Conservation (phyloP, 2,329 filamentous ascomycete genomes). For the Cladophialophora carrionii region DNA sequence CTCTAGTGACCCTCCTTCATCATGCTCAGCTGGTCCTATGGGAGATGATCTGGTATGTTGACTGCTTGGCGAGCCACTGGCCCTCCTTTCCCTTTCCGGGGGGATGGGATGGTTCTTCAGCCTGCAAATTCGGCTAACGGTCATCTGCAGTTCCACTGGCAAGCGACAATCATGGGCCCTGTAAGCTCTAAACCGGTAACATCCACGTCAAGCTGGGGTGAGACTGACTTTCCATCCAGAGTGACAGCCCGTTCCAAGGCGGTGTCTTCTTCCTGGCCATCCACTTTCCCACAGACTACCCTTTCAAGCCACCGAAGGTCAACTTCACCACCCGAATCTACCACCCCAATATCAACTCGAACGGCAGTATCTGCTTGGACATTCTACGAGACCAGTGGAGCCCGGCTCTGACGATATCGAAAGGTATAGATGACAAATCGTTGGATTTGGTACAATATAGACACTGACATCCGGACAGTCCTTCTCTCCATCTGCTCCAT, state of each 20-base stretch:
- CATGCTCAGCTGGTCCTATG: constrained; percentile 95
- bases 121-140: constrained; percentile 43
- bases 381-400: constrained; percentile 99
- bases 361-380: constrained; percentile 98
- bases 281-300: constrained; percentile 99
- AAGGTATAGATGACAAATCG: constrained; percentile 65
- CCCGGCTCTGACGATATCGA: constrained; percentile 95
- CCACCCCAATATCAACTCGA: constrained; percentile 99
- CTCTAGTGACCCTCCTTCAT: constrained; percentile 90
- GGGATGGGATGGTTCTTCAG: not conserved
- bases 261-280: constrained; percentile 99
- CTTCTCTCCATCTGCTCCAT: constrained; percentile 99
- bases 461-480: constrained; percentile 58
- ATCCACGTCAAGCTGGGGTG: not conserved
- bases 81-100: constrained; percentile 10
- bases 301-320: constrained; percentile 99
- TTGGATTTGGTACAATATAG: not conserved
- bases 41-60: constrained; percentile 92
- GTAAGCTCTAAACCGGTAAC: constrained; percentile 61
- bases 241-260: constrained; percentile 95
- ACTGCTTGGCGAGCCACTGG: constrained; percentile 28
- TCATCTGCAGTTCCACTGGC: constrained; percentile 88
- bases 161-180: constrained; percentile 99
- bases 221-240: constrained; percentile 54
- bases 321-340: constrained; percentile 99